Evolutionary conservation across 192 early-diverging fungal genomes (phyloP), one percentile per base, ranked within the genome.

Genomic region (Spizellomyces sp.): DNA sequence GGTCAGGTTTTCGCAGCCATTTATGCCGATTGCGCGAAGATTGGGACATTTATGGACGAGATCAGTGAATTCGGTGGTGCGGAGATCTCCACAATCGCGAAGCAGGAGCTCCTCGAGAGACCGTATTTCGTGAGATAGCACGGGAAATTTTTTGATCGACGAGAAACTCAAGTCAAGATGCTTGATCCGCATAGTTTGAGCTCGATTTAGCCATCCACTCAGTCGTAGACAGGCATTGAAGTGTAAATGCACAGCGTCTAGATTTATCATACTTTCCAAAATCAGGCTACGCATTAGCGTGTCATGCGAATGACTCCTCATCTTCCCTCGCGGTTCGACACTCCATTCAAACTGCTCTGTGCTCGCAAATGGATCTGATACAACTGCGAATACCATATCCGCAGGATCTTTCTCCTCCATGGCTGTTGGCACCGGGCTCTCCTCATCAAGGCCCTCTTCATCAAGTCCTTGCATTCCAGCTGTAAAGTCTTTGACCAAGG

Each of bases 1-100:
- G 48, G 10, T 9, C 4, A 67, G 66, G 9, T n/a, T 9, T 15
- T 58, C 55, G 52, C 66, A 67, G 19, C 66, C 66, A 41, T 67
- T 67, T 22, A 67, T 5, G 14, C 66, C 66, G 17, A 67, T 19
- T 10, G 41, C 54, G 14, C 54, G 48, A 58, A 67, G 46, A 59
- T 67, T 55, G 19, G 66, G 66, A 41, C 47, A 59, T 10, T 22
- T 12, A 15, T n/a, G 19, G 19, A 67, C 52, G 42, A 67, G 47
- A 15, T 55, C 15, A 9, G 9, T 10, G 54, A 67, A 67, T 12
- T n/a, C 21, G 21, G n/a, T 41, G 15, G 10, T 21, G 5, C 17
- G 12, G 12, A 60, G 15, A 36, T 36, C 66, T 42, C 10, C 14
- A 45, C 19, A 59, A 57, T 67, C 66, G 9, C 66, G 4, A 10